These are phyloP conservation scores for Tribonema minus DNA, from an alignment of 108 stramenopile genomes.

Conservation along the genomic window DNA sequence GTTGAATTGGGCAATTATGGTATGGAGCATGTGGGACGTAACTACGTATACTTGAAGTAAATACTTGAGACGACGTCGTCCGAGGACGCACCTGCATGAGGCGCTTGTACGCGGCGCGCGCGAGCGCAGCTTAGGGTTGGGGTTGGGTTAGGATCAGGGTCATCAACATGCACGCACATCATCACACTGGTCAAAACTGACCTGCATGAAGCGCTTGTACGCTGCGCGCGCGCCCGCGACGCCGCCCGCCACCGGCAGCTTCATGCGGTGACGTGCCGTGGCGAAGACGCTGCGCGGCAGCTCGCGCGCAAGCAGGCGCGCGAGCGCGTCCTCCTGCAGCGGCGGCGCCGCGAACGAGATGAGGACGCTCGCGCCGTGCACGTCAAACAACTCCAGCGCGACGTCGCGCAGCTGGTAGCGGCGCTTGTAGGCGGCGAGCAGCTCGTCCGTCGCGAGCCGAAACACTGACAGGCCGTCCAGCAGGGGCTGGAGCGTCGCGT, in stretches of 20 bases:
- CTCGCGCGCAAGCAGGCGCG: slow-evolving; percentile 12
- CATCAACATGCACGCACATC: too few species aligned
- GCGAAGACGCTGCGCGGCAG: slow-evolving; percentile 25
- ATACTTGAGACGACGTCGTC: too few species aligned
- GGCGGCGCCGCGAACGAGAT: slow-evolving; percentile 16
- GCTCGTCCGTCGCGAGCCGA: too few species aligned
- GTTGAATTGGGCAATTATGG: too few species aligned
- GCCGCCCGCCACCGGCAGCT: slow-evolving; percentile 22
- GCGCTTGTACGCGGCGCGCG: too few species aligned
- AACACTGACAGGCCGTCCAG: not conserved
- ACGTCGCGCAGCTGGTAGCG: slow-evolving; percentile 52
- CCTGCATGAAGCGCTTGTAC: slow-evolving; percentile 47
- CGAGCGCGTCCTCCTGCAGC: slow-evolving; percentile 29
- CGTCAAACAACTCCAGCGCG: slow-evolving; percentile 50
- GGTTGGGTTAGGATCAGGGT: too few species aligned
- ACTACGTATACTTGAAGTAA: too few species aligned
- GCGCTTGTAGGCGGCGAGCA: slow-evolving; percentile 45
- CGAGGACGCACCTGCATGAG: too few species aligned
- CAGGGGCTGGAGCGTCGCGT: not conserved
- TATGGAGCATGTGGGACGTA: too few species aligned
- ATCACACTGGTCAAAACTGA: too few species aligned
- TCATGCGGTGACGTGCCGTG: slow-evolving; percentile 19
- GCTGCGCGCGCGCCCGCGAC: slow-evolving; percentile 21
- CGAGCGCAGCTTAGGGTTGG: too few species aligned
- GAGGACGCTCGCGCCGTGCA: slow-evolving; percentile 29